Conservation (phyloP, 768 basidiomycete species). For the Lentinula guzmanii region DNA sequence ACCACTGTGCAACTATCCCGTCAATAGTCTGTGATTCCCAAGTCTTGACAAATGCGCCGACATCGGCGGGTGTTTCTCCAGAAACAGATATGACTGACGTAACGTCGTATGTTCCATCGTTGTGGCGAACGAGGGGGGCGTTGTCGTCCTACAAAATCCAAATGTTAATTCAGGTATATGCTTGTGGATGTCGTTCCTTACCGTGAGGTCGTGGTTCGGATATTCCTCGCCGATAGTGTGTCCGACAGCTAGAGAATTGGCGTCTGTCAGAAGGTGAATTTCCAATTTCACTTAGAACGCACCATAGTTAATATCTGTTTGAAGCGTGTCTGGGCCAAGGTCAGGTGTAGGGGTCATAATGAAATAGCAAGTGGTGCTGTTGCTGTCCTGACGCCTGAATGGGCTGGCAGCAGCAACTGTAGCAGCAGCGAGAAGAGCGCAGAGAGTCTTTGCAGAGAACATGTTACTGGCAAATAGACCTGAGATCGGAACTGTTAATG, state of each 20-base stretch:
- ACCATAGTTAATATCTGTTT: conserved; percentile 9
- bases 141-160: not conserved
- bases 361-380: conserved; percentile 7
- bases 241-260: conserved; percentile 1
- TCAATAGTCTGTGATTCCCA: conserved; percentile 1
- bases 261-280: not conserved
- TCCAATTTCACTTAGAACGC: not conserved
- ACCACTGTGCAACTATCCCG: conserved; percentile 5
- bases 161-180: not conserved
- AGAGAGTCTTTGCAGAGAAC: conserved; percentile 4
- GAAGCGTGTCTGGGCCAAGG: not conserved
- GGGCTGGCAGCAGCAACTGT: not conserved
- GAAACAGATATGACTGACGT: not conserved
- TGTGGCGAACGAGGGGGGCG: conserved; percentile 4
- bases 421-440: not conserved
- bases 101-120: conserved; percentile 7
- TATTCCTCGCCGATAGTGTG: conserved; percentile 5
- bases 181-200: not conserved
- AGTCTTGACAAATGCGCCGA: conserved; percentile 6
- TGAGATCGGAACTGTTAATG: not conserved
- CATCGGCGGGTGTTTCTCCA: not conserved
- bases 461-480: not conserved
- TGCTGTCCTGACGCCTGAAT: not conserved
- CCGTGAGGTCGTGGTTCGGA: not conserved
- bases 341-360: conserved; percentile 9